Conservation (phyloP, 768 basidiomycete species). For the Lactarius indigo region DNA sequence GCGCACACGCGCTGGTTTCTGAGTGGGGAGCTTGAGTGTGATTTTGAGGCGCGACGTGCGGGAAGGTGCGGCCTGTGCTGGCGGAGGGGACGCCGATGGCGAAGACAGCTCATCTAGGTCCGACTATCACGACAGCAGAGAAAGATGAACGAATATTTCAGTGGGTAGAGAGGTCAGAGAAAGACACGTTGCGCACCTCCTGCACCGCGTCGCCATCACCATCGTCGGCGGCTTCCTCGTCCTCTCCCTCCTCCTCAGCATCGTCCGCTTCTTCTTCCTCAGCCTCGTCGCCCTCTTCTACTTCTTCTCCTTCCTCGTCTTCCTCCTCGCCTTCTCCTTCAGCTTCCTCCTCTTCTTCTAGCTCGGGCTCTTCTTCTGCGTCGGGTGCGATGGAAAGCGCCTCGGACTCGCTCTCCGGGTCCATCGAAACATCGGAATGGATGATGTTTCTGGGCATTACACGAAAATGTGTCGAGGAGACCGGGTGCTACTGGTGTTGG, state of each 20-base stretch:
- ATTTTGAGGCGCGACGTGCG: conserved; percentile 51
- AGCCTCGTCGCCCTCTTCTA: conserved; percentile 36
- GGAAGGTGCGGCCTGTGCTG: conserved; percentile 26
- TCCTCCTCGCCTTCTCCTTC: conserved; percentile 1
- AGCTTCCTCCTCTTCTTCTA: conserved; percentile 33
- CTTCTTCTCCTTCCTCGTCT: conserved; percentile 36
- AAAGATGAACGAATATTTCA: background rate
- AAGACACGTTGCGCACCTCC: conserved; percentile 8
- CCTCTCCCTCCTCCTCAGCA: conserved; percentile 23
- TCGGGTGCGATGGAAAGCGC: conserved; percentile 28
- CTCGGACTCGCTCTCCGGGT: conserved; percentile 24
- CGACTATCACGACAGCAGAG: conserved; percentile 12
- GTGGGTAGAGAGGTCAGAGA: background rate
- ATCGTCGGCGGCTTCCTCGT: conserved; percentile 23
- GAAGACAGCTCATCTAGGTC: conserved; percentile 26
- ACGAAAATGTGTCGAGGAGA: background rate
- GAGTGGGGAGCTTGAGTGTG: conserved; percentile 53
- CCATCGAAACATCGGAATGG: conserved; percentile 21
- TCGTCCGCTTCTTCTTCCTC: conserved; percentile 16
- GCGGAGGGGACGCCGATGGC: conserved; percentile 23
- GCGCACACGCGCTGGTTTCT: conserved; percentile 21
- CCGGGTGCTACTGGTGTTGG: background rate
- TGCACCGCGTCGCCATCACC: conserved; percentile 28
- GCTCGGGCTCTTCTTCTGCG: conserved; percentile 37
- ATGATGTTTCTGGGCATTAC: conserved; percentile 24